Evolutionary conservation across 2,329 filamentous ascomycete species (phyloP).

Genomic region (Aurifilum marmelostoma): DNA sequence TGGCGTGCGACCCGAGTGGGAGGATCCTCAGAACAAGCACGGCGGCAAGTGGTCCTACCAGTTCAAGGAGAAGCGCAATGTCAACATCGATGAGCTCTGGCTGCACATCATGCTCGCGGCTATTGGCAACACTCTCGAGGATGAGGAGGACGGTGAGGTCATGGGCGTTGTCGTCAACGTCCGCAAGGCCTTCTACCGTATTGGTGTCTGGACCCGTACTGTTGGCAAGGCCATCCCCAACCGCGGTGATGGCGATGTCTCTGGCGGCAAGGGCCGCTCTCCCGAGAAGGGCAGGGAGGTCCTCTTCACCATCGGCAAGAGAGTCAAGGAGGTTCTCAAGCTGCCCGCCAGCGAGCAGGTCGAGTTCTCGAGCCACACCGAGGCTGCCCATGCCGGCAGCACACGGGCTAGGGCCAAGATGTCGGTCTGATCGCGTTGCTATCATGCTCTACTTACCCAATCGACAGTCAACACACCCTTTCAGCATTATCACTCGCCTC

Average conservation of each 20-base stretch:
- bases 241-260: slow-evolving; percentile 72
- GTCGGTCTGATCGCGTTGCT: slow-evolving; percentile 62
- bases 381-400: slow-evolving; percentile 89
- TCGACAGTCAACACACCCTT: slow-evolving; percentile 3
- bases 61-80: slow-evolving; percentile 91
- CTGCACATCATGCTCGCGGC: slow-evolving; percentile 95
- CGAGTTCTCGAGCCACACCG: slow-evolving; percentile 96
- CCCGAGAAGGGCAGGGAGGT: slow-evolving; percentile 83
- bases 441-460: slow-evolving; percentile 10
- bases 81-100: slow-evolving; percentile 95
- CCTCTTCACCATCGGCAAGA: slow-evolving; percentile 79
- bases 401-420: slow-evolving; percentile 96
- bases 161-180: slow-evolving; percentile 99
- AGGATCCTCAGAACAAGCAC: slow-evolving; percentile 98
- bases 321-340: slow-evolving; percentile 91
- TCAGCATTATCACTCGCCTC: slow-evolving; percentile 9
- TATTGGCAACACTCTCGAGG: slow-evolving; percentile 96
- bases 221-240: slow-evolving; percentile 82
- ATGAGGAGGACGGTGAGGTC: slow-evolving; percentile 91
- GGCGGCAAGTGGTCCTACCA: slow-evolving; percentile 98
- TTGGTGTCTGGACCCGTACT: slow-evolving; percentile 96
- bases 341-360: slow-evolving; percentile 76
- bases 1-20: slow-evolving; percentile 96
- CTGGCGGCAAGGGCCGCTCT: slow-evolving; percentile 76
- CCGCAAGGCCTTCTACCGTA: slow-evolving; percentile 95